Percentiles rank a stretch among this genome's conserved stretches.
Evolutionary conservation across 441 rosid genomes (phyloP).

Genomic region (Pelargonium cotyledonis): DNA sequence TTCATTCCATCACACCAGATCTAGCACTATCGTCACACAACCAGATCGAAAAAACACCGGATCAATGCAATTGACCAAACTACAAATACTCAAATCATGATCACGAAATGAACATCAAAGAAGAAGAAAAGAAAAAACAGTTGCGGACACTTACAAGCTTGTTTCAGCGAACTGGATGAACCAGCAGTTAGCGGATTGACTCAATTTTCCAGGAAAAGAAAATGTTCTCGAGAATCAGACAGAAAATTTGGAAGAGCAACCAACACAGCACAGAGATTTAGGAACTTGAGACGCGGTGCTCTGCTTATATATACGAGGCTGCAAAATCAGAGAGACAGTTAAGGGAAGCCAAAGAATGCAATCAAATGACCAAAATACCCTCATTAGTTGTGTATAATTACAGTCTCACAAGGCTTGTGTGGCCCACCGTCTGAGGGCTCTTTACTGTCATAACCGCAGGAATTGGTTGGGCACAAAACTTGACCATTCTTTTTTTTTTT

Average conservation of each 20-base stretch:
- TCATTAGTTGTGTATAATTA: neutral
- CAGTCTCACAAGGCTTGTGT: neutral
- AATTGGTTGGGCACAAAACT: too few relatives aligned
- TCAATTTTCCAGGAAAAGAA: neutral
- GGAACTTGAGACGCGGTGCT: neutral
- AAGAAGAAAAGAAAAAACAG: neutral
- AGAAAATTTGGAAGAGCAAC: neutral
- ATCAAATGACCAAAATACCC: neutral
- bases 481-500: too few relatives aligned
- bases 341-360: neutral
- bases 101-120: conserved; percentile 11
- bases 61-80: neutral
- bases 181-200: neutral
- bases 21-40: neutral
- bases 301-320: neutral
- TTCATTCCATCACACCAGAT: too few relatives aligned
- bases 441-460: too few relatives aligned
- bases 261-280: neutral
- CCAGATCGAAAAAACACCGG: neutral
- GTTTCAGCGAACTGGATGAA: neutral
- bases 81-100: conserved; percentile 11
- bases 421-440: neutral
- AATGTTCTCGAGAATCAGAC: neutral
- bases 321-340: neutral
- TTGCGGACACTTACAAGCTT: neutral